A percentile compares a stretch with the other conserved stretches of the same genome.
Evolutionary conservation across 805 yeast genomes (phyloP).

Genomic region (Wickerhamomyces ciferrii): DNA sequence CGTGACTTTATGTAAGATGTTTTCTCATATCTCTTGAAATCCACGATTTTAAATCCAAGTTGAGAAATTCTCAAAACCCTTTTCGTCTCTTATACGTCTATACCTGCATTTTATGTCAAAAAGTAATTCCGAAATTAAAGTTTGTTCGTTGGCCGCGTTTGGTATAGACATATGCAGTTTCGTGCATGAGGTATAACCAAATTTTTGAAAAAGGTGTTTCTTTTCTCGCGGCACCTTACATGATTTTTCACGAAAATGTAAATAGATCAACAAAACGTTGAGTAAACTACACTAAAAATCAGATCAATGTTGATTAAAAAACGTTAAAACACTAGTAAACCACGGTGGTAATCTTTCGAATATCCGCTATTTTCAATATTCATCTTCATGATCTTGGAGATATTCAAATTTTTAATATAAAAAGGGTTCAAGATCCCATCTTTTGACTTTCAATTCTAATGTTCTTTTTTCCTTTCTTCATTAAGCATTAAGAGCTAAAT

Average conservation of each 20-base stretch:
- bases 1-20: background rate
- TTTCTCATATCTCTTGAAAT: too few relatives aligned
- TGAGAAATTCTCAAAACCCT: background rate
- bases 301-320: too few relatives aligned
- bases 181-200: too few relatives aligned
- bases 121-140: background rate
- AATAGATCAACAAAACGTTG: background rate
- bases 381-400: background rate
- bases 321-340: too few relatives aligned
- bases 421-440: background rate
- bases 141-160: background rate
- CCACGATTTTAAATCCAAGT: background rate
- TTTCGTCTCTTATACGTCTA: background rate
- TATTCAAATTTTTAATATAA: background rate
- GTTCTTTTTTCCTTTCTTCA: background rate
- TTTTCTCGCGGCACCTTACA: background rate
- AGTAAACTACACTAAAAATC: too few relatives aligned
- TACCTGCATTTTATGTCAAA: background rate
- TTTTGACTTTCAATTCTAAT: background rate
- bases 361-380: background rate
- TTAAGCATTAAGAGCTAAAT: background rate
- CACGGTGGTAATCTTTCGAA: background rate
- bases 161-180: background rate
- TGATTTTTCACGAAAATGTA: background rate
- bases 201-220: too few relatives aligned